Base-by-base conservation (phyloP, 1,139 yeast species). In the Diutina siamensis region DNA sequence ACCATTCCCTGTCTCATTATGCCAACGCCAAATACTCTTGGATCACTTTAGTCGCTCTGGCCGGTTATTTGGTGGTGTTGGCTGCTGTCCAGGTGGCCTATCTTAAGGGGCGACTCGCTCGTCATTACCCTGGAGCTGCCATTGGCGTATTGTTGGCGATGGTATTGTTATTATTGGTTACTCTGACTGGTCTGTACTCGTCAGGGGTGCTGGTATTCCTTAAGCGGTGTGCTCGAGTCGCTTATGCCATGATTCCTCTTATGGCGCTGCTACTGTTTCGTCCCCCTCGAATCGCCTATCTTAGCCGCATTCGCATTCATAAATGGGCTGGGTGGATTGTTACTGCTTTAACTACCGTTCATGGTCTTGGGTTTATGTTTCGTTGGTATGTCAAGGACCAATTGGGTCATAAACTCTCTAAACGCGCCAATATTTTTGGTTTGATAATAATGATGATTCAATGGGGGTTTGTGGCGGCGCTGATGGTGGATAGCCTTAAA, bases 251-350 rank as follows among this genome's bases (percentile, higher is more conserved):
- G 48, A 62, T 84, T 21, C 94, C 95, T 0, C 63, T 86, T 32
- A 70, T 80, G 47, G 63, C 85, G 12, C 69, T 79, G 45, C 58
- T 87, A 15, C 75, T 80, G 0, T 55, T 83, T 32, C 65, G 85
- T 45, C 55, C 57, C 2, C 88, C 94, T 2, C 27, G n/a, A 3
- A 4, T 35, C 2, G 55, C 57, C 45, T 86, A 85, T 54, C 60
- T 84, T 48, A 68, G 74, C 38, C 59, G 79, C 13, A 55, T 86
- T 5, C 67, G 67, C 12, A 56, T 84, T 13, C 97, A 88, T 61
- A 86, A 85, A 58, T 86, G 95, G 95, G 59, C 83, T 0, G 80
- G 94, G 1, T 65, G 97, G 51, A 50, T 81, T 1, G 74, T 83
- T 3, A 68, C 83, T 0, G 52, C 71, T 0, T 62, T 76, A 38